Conservation (phyloP, 768 basidiomycete species). For the Boletus rubropictus region DNA sequence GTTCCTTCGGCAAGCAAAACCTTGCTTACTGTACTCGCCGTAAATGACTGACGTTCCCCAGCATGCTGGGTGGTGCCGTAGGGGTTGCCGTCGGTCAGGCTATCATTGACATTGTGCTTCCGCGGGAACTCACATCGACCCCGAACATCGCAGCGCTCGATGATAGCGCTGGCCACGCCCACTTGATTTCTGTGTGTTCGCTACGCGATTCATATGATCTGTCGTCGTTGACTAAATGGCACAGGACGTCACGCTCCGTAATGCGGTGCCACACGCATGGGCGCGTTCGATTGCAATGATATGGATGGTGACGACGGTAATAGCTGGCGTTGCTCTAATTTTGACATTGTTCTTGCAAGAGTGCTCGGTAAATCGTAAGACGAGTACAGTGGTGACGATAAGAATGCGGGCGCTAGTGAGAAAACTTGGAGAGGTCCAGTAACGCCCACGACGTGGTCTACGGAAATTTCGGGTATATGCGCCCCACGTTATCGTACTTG, state of each 20-base stretch:
- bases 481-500: no score
- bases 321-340: conserved; percentile 49
- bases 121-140: conserved; percentile 30
- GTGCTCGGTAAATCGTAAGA: conserved; percentile 53
- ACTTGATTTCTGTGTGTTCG: conserved; percentile 16
- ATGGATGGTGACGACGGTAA: conserved; percentile 60
- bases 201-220: neutral
- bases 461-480: no score
- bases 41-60: conserved; percentile 16
- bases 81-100: conserved; percentile 69
- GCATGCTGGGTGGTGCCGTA: conserved; percentile 66
- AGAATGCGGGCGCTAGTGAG: conserved; percentile 18
- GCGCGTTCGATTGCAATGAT: conserved; percentile 55
- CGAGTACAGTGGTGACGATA: conserved; percentile 30
- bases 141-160: conserved; percentile 36
- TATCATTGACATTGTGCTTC: conserved; percentile 53
- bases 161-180: conserved; percentile 40
- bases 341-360: conserved; percentile 48
- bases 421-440: no score
- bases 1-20: conserved; percentile 49
- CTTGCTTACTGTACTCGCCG: neutral
- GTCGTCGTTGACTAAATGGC: neutral
- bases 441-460: no score
- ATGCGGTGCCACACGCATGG: conserved; percentile 54
- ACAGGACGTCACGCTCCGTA: conserved; percentile 47